phyloP scores from a whole-genome alignment of 192 early-diverging fungal species.

The Helicostylum pulchrum region DNA sequence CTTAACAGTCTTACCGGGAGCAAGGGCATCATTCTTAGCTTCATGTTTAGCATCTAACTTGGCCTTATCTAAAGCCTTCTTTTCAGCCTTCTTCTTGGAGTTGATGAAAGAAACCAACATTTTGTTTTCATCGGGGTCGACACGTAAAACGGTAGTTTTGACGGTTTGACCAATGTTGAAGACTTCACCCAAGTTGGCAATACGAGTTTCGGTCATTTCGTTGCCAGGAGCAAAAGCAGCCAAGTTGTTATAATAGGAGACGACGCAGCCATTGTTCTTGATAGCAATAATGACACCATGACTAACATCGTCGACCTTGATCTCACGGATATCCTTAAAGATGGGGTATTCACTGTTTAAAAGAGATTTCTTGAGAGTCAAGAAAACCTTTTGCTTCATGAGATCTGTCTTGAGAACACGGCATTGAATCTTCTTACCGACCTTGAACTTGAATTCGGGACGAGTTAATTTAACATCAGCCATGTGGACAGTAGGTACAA shows the following conservation, averaged over 20 bases:
- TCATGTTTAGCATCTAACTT: conserved; percentile 13
- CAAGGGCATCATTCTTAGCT: conserved; percentile 23
- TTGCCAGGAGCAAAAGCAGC: conserved; percentile 65
- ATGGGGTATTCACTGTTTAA: conserved; percentile 67
- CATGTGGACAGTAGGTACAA: conserved; percentile 73
- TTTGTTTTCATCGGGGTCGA: conserved; percentile 51
- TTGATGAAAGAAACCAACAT: conserved; percentile 76
- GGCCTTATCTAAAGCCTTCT: conserved; percentile 7
- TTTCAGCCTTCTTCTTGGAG: conserved; percentile 14
- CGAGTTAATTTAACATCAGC: conserved; percentile 70
- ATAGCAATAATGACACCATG: conserved; percentile 64
- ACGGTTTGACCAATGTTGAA: conserved; percentile 74
- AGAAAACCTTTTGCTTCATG: conserved; percentile 53
- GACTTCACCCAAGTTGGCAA: conserved; percentile 51
- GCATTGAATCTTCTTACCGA: conserved; percentile 70
- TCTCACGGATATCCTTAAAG: conserved; percentile 57
- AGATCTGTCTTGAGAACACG: conserved; percentile 59
- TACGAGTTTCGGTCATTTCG: conserved; percentile 51
- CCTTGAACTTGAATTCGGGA: conserved; percentile 69
- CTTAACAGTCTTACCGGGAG: conserved; percentile 35
- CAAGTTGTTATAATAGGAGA: conserved; percentile 77
- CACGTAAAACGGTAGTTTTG: conserved; percentile 68
- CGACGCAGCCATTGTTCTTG: conserved; percentile 63
- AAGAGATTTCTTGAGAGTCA: conserved; percentile 76
- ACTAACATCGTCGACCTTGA: conserved; percentile 56